Conservation (phyloP, 2,329 filamentous ascomycete species). For the Xylariaceae sp. region DNA sequence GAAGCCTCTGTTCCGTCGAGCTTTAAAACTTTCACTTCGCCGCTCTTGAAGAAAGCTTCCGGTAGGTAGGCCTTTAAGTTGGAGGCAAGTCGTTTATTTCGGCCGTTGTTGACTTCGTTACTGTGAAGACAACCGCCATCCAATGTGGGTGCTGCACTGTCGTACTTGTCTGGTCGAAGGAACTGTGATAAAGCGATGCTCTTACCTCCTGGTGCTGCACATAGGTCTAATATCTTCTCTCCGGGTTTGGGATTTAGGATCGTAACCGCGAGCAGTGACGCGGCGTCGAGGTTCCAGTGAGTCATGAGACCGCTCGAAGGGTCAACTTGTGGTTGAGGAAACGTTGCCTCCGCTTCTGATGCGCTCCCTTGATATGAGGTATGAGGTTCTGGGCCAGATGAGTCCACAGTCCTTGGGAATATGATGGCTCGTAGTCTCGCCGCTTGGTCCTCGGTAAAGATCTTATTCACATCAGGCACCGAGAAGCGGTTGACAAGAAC, state of each 20-base stretch:
- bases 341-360: slow-evolving; percentile 26
- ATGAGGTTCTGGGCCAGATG: slow-evolving; percentile 1
- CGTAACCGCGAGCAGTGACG: slow-evolving; percentile 38
- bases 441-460: slow-evolving; percentile 25
- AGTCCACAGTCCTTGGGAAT: slow-evolving; percentile 17
- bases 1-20: slow-evolving; percentile 37
- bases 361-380: slow-evolving; percentile 29
- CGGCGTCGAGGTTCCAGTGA: slow-evolving; percentile 42
- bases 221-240: slow-evolving; percentile 48
- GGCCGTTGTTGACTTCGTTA: slow-evolving; percentile 43
- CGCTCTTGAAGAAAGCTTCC: slow-evolving; percentile 27
- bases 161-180: slow-evolving; percentile 34
- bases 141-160: slow-evolving; percentile 26
- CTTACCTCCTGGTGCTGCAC: slow-evolving; percentile 42
- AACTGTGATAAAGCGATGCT: slow-evolving; percentile 27
- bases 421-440: slow-evolving; percentile 23
- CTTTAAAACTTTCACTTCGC: slow-evolving; percentile 33
- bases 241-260: slow-evolving; percentile 43
- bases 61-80: slow-evolving; percentile 38
- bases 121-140: slow-evolving; percentile 43
- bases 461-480: slow-evolving; percentile 17
- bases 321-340: slow-evolving; percentile 34
- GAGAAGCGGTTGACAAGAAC: slow-evolving; percentile 36
- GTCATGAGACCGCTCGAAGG: slow-evolving; percentile 31
- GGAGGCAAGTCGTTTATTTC: slow-evolving; percentile 40